Evolutionary conservation across 176 grass and related monocot species (phyloP), one percentile per base, ranked within the genome.

Genomic region (Carex kokanica): DNA sequence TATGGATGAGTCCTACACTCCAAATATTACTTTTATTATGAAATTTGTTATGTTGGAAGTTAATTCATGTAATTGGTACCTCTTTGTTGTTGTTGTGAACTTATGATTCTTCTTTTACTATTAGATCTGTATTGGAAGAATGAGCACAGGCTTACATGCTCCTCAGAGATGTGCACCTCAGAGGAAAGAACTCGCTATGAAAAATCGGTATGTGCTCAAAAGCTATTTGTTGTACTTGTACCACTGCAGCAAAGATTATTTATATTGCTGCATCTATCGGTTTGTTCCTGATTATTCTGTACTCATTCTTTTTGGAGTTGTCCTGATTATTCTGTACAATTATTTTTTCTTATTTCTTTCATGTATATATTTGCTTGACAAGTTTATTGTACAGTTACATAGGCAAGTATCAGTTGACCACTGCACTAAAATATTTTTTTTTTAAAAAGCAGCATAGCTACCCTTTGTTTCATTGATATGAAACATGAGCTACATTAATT

Each of bases 111-210:
- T 4, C 56, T 5, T 67, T 83, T 47, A 20, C 18, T 18, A 40
- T 80, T 55, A 97, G 94, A 97, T 91, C 79, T 97, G 77, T 92
- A 91, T 81, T 95, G 95, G 95, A 98, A 98, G 77, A 84, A 87
- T 72, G 95, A 98, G 86, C 87, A 98, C 86, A 85, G 95, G 60
- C 85, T 98, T 51, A 84, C 88, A 79, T 98, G 95, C 79, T 88
- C 87, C 63, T 84, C 87, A 2, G 95, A 98, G 59, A 71, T 95
- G 56, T 98, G 95, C 84, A 95, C 95, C 2, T 64, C 91, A 2
- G 95, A 98, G 8, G 95, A 98, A 90, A 88, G 95, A 81, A 87
- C 86, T 79, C 92, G 74, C 32, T 97, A 88, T 64, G 95, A 97
- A 86, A 97, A 93, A 91, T 84, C 92, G 0, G 95, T 97, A 88